Evolutionary conservation across 257 asterid genomes (phyloP).

Genomic region (Scutellaria minor): DNA sequence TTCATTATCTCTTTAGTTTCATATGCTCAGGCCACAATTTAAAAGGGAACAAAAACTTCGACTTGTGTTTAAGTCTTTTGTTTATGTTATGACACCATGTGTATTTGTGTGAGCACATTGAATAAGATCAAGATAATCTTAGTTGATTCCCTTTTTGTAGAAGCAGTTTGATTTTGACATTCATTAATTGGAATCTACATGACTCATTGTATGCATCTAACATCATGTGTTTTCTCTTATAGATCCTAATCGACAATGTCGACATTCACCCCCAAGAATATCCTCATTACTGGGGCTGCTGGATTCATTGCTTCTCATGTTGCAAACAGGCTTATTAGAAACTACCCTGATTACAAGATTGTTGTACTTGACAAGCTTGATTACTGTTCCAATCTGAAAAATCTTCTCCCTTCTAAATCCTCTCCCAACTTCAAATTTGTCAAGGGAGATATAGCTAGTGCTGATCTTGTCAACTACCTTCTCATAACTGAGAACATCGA

Average conservation of each 20-base stretch:
- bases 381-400: slow-evolving; percentile 88
- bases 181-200: not conserved
- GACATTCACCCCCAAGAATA: slow-evolving; percentile 77
- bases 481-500: slow-evolving; percentile 92
- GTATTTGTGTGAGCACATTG: too few species aligned
- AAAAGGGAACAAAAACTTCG: not conserved
- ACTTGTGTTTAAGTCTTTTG: not conserved
- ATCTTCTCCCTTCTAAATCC: slow-evolving; percentile 74
- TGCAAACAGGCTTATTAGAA: slow-evolving; percentile 83
- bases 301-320: slow-evolving; percentile 99
- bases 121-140: not conserved
- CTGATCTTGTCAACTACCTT: slow-evolving; percentile 95
- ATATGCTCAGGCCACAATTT: not conserved
- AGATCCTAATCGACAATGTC: slow-evolving; percentile 58
- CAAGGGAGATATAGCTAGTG: slow-evolving; percentile 93
- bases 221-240: slow-evolving; percentile 27
- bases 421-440: slow-evolving; percentile 89
- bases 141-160: not conserved
- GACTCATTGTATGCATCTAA: slow-evolving; percentile 1
- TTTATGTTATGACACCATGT: not conserved
- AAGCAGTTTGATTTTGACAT: not conserved
- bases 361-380: slow-evolving; percentile 97
- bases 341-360: slow-evolving; percentile 88
- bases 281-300: slow-evolving; percentile 99
- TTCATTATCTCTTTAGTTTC: not conserved